These are phyloP conservation scores for Solanum pimpinellifolium DNA, from an alignment of 257 asterid genomes.

Conservation along the genomic window DNA sequence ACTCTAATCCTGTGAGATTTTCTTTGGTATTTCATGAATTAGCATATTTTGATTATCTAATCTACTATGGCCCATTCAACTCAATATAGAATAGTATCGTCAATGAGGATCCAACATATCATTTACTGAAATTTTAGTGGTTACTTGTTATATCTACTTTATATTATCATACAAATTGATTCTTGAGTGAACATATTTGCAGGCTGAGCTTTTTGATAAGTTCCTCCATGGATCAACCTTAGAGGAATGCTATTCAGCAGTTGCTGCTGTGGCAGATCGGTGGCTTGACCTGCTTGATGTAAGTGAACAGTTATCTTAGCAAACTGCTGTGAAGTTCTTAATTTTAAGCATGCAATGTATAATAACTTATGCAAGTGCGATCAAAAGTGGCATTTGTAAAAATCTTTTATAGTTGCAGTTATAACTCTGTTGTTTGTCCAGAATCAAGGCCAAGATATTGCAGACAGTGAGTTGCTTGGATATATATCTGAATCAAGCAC, in stretches of 20 bases:
- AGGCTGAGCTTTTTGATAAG: conserved; percentile 97
- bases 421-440: conserved; percentile 25
- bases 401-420: not conserved
- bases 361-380: not conserved
- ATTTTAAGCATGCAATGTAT: not conserved
- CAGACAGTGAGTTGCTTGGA: conserved; percentile 86
- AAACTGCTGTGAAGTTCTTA: not conserved
- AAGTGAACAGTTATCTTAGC: conserved; percentile 8
- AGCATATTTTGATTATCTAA: not conserved
- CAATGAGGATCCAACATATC: not conserved
- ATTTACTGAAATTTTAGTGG: not conserved
- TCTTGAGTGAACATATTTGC: conserved; percentile 18
- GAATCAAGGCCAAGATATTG: conserved; percentile 90
- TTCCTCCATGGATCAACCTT: conserved; percentile 87
- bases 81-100: not conserved
- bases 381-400: not conserved
- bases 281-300: conserved; percentile 99
- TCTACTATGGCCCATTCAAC: not conserved
- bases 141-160: not conserved
- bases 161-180: not conserved
- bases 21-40: not conserved
- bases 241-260: conserved; percentile 88
- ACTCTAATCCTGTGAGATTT: not conserved
- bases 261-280: conserved; percentile 91
- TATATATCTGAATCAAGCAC: conserved; percentile 98